These are phyloP conservation scores for Amanita pallidorosea DNA, from an alignment of 768 basidiomycete genomes.

Conservation along the genomic window DNA sequence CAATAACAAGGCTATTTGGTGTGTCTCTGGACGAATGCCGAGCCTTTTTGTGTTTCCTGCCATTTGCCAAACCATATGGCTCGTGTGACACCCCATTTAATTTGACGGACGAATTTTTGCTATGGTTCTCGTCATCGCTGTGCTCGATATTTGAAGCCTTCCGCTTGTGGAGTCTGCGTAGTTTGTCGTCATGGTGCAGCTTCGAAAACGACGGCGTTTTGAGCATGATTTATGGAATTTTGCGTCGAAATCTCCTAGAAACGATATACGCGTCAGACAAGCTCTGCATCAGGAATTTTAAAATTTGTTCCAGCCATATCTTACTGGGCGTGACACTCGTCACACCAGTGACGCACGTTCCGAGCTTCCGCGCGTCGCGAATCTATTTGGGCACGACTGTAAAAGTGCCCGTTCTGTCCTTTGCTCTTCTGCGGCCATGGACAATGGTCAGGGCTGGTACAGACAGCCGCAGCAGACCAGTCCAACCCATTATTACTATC, in stretches of 20 bases:
- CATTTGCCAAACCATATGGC: constrained; percentile 14
- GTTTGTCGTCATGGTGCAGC: constrained; percentile 12
- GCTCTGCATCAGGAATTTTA: constrained; percentile 2
- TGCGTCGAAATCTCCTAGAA: neutral
- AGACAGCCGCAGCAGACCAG: neutral
- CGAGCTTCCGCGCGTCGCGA: constrained; percentile 1
- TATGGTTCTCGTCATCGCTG: constrained; percentile 24
- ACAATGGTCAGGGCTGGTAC: constrained; percentile 6
- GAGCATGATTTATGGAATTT: constrained; percentile 1
- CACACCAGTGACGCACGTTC: neutral
- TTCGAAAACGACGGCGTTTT: neutral
- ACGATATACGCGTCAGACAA: neutral
- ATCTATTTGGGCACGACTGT: neutral
- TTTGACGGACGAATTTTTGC: constrained; percentile 18
- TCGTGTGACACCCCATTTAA: constrained; percentile 17
- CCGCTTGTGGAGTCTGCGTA: constrained; percentile 14
- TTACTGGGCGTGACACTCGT: neutral
- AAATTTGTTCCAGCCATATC: neutral
- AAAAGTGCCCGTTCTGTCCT: neutral
- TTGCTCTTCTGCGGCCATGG: too few relatives aligned
- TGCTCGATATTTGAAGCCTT: constrained; percentile 28
- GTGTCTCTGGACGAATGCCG: constrained; percentile 13
- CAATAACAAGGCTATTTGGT: constrained; percentile 8
- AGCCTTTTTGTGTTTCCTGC: constrained; percentile 22
- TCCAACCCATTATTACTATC: neutral